phyloP scores from a whole-genome alignment of 169 alveolate genomes.

The Babesia bigemina region DNA sequence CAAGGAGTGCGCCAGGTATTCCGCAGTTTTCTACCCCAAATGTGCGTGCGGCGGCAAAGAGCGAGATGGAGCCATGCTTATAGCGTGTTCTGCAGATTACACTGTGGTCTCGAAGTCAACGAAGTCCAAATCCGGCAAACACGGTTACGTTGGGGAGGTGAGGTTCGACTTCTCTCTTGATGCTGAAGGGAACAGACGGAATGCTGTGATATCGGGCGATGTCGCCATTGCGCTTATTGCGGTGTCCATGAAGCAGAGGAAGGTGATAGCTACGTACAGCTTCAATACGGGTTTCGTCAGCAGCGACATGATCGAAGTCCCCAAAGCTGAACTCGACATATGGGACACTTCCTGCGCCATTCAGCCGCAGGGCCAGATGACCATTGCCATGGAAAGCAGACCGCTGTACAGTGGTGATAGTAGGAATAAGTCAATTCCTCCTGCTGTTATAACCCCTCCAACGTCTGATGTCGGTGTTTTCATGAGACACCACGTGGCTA shows the following conservation, averaged over 20 bases:
- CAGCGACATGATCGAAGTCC: slow-evolving; percentile 39
- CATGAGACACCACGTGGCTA: slow-evolving; percentile 42
- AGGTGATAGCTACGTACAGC: slow-evolving; percentile 67
- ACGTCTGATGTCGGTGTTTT: slow-evolving; percentile 37
- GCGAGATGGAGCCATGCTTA: slow-evolving; percentile 32
- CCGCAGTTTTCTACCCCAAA: slow-evolving; percentile 41
- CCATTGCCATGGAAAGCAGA: slow-evolving; percentile 35
- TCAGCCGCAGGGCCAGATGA: slow-evolving; percentile 50
- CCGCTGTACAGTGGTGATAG: slow-evolving; percentile 13
- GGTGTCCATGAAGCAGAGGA: slow-evolving; percentile 63
- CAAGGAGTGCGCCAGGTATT: slow-evolving; percentile 21
- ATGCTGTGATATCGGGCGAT: slow-evolving; percentile 73
- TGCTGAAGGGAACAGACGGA: slow-evolving; percentile 68
- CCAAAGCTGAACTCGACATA: slow-evolving; percentile 58
- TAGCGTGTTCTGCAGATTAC: slow-evolving; percentile 39
- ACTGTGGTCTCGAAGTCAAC: slow-evolving; percentile 15
- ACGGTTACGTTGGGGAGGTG: slow-evolving; percentile 33
- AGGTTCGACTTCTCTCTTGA: slow-evolving; percentile 70
- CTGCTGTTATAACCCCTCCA: slow-evolving; percentile 13
- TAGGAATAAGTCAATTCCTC: slow-evolving; percentile 13
- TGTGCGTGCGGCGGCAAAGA: slow-evolving; percentile 55
- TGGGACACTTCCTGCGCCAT: slow-evolving; percentile 58
- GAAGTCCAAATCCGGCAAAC: slow-evolving; percentile 10
- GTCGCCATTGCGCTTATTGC: slow-evolving; percentile 69
- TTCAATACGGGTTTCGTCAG: slow-evolving; percentile 74